Conservation (phyloP, 2,329 filamentous ascomycete species). For the Cercospora sesami region DNA sequence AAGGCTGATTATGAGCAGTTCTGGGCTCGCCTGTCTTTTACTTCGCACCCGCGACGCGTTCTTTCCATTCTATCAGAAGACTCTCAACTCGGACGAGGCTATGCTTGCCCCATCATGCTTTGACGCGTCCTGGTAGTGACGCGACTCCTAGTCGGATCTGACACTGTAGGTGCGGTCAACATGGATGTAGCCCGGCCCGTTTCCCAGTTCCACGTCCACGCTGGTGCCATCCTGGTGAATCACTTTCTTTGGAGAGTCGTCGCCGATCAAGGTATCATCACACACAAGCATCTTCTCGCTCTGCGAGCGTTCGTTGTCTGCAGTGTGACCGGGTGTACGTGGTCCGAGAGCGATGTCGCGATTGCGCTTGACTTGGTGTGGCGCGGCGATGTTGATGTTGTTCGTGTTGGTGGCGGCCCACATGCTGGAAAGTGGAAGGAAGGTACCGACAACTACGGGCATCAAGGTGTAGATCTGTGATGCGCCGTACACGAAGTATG, state of each 20-base stretch:
- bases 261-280: constrained; percentile 28
- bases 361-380: constrained; percentile 26
- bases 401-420: constrained; percentile 56
- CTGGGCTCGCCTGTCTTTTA: constrained; percentile 3
- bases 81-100: constrained; percentile 16
- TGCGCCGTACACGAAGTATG: constrained; percentile 51
- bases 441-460: constrained; percentile 60
- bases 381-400: constrained; percentile 31
- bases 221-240: constrained; percentile 19
- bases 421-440: constrained; percentile 65
- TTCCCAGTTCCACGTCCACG: constrained; percentile 30
- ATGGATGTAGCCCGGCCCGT: constrained; percentile 27
- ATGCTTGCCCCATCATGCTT: constrained; percentile 15
- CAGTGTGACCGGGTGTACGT: constrained; percentile 18
- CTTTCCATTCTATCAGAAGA: constrained; percentile 5
- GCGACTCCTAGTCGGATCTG: constrained; percentile 24
- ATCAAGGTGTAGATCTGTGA: constrained; percentile 58
- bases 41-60: background rate
- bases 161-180: constrained; percentile 31
- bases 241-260: constrained; percentile 23
- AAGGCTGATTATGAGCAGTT: constrained; percentile 16
- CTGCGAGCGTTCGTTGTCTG: constrained; percentile 11
- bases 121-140: background rate
- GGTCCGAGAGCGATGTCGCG: constrained; percentile 17
- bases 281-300: constrained; percentile 30